These are phyloP conservation scores for Psophocarpus tetragonolobus DNA, from an alignment of 306 rosid genomes.

Conservation along the genomic window DNA sequence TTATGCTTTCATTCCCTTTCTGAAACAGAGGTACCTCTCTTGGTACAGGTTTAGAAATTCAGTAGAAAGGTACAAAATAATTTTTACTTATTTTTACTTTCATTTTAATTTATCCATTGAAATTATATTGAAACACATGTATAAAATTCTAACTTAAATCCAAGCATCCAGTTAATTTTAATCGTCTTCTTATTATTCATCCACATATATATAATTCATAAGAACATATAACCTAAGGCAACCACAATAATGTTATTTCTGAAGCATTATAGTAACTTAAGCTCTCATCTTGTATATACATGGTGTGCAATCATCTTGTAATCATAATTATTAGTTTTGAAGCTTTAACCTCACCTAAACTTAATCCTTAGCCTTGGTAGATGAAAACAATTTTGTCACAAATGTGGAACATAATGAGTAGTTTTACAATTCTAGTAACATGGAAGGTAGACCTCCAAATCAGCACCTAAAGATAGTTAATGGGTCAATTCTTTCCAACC, in stretches of 20 bases:
- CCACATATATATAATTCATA: neutral
- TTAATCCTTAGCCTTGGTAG: neutral
- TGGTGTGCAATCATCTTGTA: neutral
- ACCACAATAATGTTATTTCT: neutral
- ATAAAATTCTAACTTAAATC: no score
- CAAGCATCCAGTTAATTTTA: no score
- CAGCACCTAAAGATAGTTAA: conserved; percentile 28
- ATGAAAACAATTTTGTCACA: neutral
- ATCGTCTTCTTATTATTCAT: neutral
- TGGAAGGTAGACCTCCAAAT: conserved; percentile 27
- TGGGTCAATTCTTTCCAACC: conserved; percentile 23
- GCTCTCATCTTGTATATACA: neutral
- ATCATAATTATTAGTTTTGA: neutral
- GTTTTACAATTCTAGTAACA: conserved; percentile 11
- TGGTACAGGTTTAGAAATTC: no score
- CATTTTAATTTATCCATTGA: no score
- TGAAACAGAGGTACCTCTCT: neutral
- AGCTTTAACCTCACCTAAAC: neutral
- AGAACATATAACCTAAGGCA: neutral
- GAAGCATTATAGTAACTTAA: neutral
- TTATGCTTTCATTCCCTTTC: neutral
- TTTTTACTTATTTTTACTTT: no score
- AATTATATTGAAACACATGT: no score
- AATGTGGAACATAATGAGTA: neutral
- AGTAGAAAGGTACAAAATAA: no score